Percentiles rank a stretch among this genome's conserved stretches.
phyloP scores from a whole-genome alignment of 306 rosid species.

The Glycine soja region DNA sequence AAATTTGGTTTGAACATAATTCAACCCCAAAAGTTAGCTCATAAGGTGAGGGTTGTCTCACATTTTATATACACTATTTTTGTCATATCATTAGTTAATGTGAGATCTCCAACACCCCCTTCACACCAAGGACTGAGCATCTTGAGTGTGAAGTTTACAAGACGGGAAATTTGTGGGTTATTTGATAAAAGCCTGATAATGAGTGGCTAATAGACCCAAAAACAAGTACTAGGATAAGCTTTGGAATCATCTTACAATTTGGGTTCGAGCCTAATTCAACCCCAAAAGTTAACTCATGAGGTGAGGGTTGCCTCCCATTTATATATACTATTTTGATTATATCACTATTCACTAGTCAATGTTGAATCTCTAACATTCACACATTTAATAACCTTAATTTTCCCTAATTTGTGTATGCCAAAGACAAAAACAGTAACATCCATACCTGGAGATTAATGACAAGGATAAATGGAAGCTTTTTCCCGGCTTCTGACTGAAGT shows the following conservation, averaged over 20 bases:
- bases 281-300: not conserved
- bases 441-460: slow-evolving; percentile 93
- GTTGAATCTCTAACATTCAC: not conserved
- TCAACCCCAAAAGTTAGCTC: not conserved
- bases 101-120: not conserved
- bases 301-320: not conserved
- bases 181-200: not conserved
- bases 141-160: not conserved
- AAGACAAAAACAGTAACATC: slow-evolving; percentile 21
- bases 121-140: not conserved
- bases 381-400: slow-evolving; percentile 30
- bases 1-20: not conserved
- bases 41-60: not conserved
- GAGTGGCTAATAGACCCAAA: not conserved
- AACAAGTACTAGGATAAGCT: not conserved
- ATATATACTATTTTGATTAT: not conserved
- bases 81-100: not conserved
- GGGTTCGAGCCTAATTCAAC: not conserved
- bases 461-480: slow-evolving; percentile 86
- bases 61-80: not conserved
- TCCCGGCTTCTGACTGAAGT: slow-evolving; percentile 86
- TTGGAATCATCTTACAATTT: not conserved
- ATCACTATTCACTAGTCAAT: not conserved
- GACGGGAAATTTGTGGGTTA: not conserved
- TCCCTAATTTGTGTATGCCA: not conserved